These are phyloP conservation scores for Talaromyces sp. DNA, from an alignment of 2,329 filamentous ascomycete genomes.

Conservation along the genomic window DNA sequence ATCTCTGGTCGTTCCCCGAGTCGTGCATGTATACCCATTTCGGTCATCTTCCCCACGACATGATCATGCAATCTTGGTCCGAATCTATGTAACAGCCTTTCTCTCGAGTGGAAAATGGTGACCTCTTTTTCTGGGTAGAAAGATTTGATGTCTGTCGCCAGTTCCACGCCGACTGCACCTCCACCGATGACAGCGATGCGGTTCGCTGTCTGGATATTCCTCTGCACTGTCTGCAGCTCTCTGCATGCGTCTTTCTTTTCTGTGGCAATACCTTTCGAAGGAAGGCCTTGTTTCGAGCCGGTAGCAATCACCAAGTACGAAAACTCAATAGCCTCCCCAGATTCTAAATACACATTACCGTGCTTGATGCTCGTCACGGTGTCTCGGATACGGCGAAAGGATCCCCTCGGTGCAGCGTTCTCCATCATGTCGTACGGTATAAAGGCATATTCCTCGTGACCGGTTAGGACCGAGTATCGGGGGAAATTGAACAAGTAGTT, in stretches of 20 bases:
- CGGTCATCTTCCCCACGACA: neutral
- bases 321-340: neutral
- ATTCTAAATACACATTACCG: neutral
- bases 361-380: neutral
- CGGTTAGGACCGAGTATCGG: slow-evolving; percentile 3
- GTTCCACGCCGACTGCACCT: slow-evolving; percentile 2
- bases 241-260: neutral
- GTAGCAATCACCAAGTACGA: neutral
- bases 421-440: neutral
- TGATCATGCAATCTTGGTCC: slow-evolving; percentile 1
- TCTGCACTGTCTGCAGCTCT: neutral
- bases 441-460: slow-evolving; percentile 1
- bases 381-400: slow-evolving; percentile 1
- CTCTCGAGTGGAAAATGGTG: slow-evolving; percentile 1
- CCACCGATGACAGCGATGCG: slow-evolving; percentile 1
- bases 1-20: neutral
- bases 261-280: neutral
- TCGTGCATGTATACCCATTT: neutral
- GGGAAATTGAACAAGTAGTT: slow-evolving; percentile 6
- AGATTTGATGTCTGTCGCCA: slow-evolving; percentile 2
- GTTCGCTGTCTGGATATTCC: neutral
- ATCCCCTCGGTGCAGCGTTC: neutral
- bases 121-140: slow-evolving; percentile 5
- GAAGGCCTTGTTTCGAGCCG: neutral
- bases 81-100: neutral